Percentiles rank a stretch among this genome's conserved stretches.
phyloP scores from a whole-genome alignment of 345 rosid species.

The Psidium friedrichsthalianum region DNA sequence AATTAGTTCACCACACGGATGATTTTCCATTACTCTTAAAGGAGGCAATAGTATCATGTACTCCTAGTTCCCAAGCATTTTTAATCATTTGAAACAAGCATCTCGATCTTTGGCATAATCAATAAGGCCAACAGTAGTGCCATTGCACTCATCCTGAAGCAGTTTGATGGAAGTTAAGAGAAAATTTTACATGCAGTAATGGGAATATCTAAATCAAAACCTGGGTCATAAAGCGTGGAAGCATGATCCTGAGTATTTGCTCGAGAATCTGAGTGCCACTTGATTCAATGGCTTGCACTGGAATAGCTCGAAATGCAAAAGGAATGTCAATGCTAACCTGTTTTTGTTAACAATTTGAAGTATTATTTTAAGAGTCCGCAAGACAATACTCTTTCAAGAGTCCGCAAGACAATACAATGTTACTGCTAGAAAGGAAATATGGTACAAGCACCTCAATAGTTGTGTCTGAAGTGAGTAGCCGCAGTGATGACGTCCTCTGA shows the following conservation, averaged over 20 bases:
- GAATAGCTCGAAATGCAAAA: slow-evolving; percentile 63
- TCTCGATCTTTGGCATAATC: background rate
- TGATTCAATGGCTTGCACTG: slow-evolving; percentile 60
- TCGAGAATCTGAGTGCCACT: slow-evolving; percentile 75
- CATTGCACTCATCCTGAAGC: background rate
- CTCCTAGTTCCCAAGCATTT: background rate
- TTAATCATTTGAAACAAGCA: background rate
- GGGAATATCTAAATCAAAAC: slow-evolving; percentile 10
- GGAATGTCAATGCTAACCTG: slow-evolving; percentile 81
- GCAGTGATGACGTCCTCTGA: slow-evolving; percentile 25
- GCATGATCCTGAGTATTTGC: slow-evolving; percentile 72
- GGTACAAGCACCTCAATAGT: slow-evolving; percentile 54
- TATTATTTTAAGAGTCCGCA: background rate
- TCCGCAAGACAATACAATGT: background rate
- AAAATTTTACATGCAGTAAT: background rate
- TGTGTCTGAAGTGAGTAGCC: slow-evolving; percentile 75
- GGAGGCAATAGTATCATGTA: background rate
- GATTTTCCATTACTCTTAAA: background rate
- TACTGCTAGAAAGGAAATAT: background rate
- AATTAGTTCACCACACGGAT: background rate
- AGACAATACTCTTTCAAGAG: background rate
- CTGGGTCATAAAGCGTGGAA: slow-evolving; percentile 92
- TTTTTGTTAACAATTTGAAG: background rate
- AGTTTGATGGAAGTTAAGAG: background rate
- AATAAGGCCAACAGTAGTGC: background rate